A percentile compares a stretch with the other conserved stretches of the same genome.
phyloP scores from a whole-genome alignment of 139 green algal genomes.

The Picocystis salinarum region DNA sequence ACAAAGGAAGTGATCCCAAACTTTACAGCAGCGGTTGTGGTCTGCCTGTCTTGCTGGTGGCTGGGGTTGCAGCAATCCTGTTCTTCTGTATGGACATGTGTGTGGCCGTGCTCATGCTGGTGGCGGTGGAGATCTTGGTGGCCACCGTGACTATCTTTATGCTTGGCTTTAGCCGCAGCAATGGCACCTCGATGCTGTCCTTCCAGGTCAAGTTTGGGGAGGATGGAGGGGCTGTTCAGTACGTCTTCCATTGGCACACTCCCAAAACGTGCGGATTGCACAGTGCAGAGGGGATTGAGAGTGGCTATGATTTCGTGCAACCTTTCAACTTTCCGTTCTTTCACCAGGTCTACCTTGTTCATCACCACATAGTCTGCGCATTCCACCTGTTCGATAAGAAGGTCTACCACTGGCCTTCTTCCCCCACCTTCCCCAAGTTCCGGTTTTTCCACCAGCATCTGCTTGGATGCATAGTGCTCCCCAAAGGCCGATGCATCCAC shows the following conservation, averaged over 20 bases:
- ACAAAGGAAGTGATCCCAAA: constrained; percentile 84
- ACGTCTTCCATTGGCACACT: neutral
- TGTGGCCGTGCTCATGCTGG: constrained; percentile 5
- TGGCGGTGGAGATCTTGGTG: constrained; percentile 2
- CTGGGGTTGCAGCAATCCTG: constrained; percentile 1
- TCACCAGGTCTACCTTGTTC: constrained; percentile 67
- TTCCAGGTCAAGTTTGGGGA: constrained; percentile 65
- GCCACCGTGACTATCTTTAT: constrained; percentile 12
- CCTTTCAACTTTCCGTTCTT: constrained; percentile 21
- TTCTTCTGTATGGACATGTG: no score
- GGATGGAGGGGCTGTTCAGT: constrained; percentile 15
- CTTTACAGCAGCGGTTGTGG: constrained; percentile 24
- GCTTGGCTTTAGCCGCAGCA: constrained; percentile 29
- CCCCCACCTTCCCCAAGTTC: constrained; percentile 71
- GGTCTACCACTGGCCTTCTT: constrained; percentile 70
- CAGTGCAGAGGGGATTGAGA: constrained; percentile 53
- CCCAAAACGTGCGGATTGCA: neutral
- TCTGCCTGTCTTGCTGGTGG: constrained; percentile 8
- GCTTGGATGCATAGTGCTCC: constrained; percentile 43
- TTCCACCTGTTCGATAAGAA: constrained; percentile 69
- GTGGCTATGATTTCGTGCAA: constrained; percentile 42
- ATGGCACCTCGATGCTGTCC: constrained; percentile 66
- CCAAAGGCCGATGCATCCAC: constrained; percentile 61
- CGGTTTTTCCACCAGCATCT: constrained; percentile 39
- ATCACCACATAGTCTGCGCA: constrained; percentile 72